These are phyloP conservation scores for Thamnidium elegans DNA, from an alignment of 192 early-diverging fungal species.

Conservation along the genomic window DNA sequence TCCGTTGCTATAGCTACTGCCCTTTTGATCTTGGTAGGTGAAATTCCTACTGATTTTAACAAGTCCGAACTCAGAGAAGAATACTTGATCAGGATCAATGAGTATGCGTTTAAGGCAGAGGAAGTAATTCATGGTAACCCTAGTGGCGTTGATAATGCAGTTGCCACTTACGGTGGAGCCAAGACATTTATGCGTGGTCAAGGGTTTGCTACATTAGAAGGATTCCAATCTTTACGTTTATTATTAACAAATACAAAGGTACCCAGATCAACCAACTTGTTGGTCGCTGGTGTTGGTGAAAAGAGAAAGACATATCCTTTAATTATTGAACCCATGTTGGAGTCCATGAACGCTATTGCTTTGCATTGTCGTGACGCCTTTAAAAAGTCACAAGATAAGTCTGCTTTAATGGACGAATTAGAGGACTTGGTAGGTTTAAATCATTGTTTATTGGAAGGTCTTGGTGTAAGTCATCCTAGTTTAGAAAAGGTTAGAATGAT, in stretches of 20 bases:
- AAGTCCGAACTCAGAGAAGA: slow-evolving; percentile 7
- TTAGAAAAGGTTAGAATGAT: slow-evolving; percentile 77
- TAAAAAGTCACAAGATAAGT: slow-evolving; percentile 23
- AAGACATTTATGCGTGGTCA: slow-evolving; percentile 65
- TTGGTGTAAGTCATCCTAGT: slow-evolving; percentile 82
- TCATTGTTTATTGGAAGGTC: slow-evolving; percentile 72
- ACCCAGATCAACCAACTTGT: slow-evolving; percentile 82
- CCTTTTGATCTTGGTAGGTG: slow-evolving; percentile 58
- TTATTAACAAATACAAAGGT: slow-evolving; percentile 88
- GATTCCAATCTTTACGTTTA: slow-evolving; percentile 65
- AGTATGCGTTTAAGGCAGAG: slow-evolving; percentile 91
- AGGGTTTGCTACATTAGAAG: slow-evolving; percentile 45
- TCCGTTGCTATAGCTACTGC: slow-evolving; percentile 77
- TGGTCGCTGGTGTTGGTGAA: slow-evolving; percentile 76
- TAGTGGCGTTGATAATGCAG: slow-evolving; percentile 92
- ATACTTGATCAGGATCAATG: slow-evolving; percentile 64
- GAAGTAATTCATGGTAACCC: slow-evolving; percentile 95
- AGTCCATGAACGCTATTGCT: slow-evolving; percentile 66
- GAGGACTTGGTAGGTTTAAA: slow-evolving; percentile 77
- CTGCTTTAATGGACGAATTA: slow-evolving; percentile 17
- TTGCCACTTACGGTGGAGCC: slow-evolving; percentile 86
- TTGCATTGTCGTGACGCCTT: slow-evolving; percentile 38
- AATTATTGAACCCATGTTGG: slow-evolving; percentile 64
- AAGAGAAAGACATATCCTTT: slow-evolving; percentile 54
- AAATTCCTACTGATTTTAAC: slow-evolving; percentile 27